Evolutionary conservation across 1,284 basidiomycete genomes (phyloP).

Genomic region (Rhodotorula sp.): DNA sequence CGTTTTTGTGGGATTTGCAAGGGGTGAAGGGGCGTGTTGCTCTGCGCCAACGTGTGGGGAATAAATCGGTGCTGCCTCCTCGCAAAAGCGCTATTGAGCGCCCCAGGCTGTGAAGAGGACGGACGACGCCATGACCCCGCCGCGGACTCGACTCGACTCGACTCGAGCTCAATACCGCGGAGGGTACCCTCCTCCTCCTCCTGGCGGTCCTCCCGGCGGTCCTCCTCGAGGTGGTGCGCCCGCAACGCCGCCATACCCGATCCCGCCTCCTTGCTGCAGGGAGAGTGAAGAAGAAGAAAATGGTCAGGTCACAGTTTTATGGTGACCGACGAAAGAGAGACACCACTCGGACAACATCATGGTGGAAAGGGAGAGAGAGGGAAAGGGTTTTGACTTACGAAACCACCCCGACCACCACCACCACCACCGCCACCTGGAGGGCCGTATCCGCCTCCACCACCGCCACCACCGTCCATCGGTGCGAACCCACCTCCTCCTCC

Average conservation of each 20-base stretch:
- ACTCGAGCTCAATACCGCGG: background rate
- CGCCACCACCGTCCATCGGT: background rate
- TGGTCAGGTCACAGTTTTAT: background rate
- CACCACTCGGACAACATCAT: background rate
- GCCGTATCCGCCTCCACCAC: background rate
- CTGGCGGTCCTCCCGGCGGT: background rate
- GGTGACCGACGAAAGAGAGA: background rate
- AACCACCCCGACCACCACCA: background rate
- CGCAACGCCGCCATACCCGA: constrained; percentile 13
- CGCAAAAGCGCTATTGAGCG: no score
- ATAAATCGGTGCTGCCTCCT: no score
- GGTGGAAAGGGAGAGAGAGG: background rate
- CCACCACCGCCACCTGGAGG: background rate
- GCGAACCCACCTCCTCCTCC: background rate
- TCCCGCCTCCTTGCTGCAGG: constrained; percentile 3
- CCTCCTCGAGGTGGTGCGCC: constrained; percentile 7
- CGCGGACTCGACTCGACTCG: no score
- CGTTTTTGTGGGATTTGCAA: no score
- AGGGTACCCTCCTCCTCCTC: background rate
- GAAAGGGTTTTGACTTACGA: background rate
- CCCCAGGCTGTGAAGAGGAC: no score
- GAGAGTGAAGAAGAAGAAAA: background rate
- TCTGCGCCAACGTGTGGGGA: no score
- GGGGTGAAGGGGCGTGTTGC: no score
- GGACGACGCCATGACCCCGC: no score